Evolutionary conservation across 1,284 basidiomycete genomes (phyloP), one percentile per base, ranked within the genome.

Genomic region (Melampsora americana): DNA sequence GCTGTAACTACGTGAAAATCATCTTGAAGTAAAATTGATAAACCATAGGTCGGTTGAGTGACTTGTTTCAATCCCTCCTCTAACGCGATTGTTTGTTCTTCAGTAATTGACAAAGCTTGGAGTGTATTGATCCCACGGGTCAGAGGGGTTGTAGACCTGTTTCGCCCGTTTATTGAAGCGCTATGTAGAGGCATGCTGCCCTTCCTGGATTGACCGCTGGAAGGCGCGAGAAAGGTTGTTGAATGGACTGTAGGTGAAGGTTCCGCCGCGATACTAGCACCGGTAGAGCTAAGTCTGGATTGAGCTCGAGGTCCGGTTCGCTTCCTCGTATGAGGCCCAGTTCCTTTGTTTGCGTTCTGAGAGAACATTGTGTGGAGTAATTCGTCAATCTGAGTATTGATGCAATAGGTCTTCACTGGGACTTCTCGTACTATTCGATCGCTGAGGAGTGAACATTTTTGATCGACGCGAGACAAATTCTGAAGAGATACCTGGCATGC

Each of bases 1-100:
- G 71, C 71, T 5, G 71, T 74, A 62, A 74, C 64, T 23, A 64
- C 71, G 42, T 74, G 71, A 23, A 74, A 74, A 67, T 74, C 64
- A 30, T 74, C 71, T 66, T 74, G 71, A 39, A 74, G 66, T 20
- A 74, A 62, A 32, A 67, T 59, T 6, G 71, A 67, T 60, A 74
- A n/a, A 18, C 44, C 71, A 39, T 23, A 66, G 12, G 46, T 28
- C 26, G 71, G 0, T 60, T 74, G 71, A 56, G 56, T 59, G 9
- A 64, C 65, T 67, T 74, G 71, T 64, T 74, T 74, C 28, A 74
- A 64, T 23, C 71, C 71, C 66, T 74, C 71, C 30, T 74, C 71
- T 18, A 74, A 56, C n/a, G 71, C 48, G 20, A 39, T 44, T 20
- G 71, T 74, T 42, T 74, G 71, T 28, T 74, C 71, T 56, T 74